Percentiles rank a stretch among this genome's conserved stretches.
Evolutionary conservation across 495 filamentous ascomycete genomes (phyloP).

Genomic region (Penicillium desertorum): DNA sequence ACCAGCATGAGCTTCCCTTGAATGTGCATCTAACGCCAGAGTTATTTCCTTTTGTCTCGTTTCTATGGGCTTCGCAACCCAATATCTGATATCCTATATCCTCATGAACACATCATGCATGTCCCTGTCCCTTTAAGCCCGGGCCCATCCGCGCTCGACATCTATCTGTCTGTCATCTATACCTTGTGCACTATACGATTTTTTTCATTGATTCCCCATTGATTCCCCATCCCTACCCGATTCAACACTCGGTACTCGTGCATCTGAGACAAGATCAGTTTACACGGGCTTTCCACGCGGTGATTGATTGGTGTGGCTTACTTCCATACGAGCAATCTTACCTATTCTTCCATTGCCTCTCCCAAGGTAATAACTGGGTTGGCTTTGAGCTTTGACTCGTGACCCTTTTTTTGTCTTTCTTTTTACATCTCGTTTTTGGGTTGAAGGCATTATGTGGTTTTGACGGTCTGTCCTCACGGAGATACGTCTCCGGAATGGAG

Average conservation of each 20-base stretch:
- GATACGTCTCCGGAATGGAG: neutral
- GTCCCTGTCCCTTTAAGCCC: neutral
- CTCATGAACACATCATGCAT: constrained; percentile 10
- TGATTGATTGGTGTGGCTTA: neutral
- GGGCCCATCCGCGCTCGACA: neutral
- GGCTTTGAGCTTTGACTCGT: neutral
- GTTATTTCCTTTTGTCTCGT: neutral
- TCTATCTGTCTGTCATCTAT: constrained; percentile 9
- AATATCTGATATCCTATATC: neutral
- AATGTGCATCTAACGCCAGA: constrained; percentile 5
- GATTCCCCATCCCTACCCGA: constrained; percentile 2
- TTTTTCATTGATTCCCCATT: constrained; percentile 3
- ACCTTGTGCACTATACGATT: constrained; percentile 5
- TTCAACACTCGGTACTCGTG: neutral
- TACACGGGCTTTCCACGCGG: neutral
- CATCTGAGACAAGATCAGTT: neutral
- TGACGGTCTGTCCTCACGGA: neutral
- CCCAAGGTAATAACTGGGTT: neutral
- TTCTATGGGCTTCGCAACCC: neutral
- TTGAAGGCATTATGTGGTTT: neutral
- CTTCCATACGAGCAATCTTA: neutral
- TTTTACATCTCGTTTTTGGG: neutral
- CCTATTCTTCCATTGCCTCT: neutral
- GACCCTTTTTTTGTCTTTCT: neutral
- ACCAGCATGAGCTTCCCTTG: constrained; percentile 8